Base-by-base conservation (phyloP, 805 yeast genomes). In the Ogataea neopini region DNA sequence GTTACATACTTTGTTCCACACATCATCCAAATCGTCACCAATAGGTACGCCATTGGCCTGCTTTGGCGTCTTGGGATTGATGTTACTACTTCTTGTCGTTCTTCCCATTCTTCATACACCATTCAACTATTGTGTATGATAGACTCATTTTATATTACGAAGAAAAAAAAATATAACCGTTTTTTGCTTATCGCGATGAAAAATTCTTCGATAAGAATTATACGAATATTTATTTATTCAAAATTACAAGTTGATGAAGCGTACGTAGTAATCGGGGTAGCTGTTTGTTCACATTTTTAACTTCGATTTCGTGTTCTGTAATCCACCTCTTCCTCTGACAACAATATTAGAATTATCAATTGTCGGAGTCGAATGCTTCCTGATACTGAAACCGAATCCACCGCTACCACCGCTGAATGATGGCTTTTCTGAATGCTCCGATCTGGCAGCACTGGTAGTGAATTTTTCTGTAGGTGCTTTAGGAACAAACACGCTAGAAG, bases 241-340 rank as follows among this genome's bases (percentile, higher is more conserved):
- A n/a, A n/a, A n/a, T n/a, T n/a, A n/a, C n/a, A n/a, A n/a, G n/a
- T n/a, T n/a, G n/a, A n/a, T n/a, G n/a, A n/a, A n/a, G n/a, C n/a
- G n/a, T n/a, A n/a, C n/a, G n/a, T n/a, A n/a, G n/a, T n/a, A n/a
- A n/a, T n/a, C n/a, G n/a, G n/a, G n/a, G n/a, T n/a, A n/a, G n/a
- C n/a, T n/a, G n/a, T n/a, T n/a, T n/a, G n/a, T n/a, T 43, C 44
- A 57, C 61, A 58, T 57, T 35, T 52, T 57, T 37, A 58, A 40
- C 30, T 52, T 58, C 10, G 56, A 44, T 42, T 50, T 57, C 15
- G 47, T 49, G 38, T 50, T 50, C 44, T 58, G 62, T n/a, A 58
- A 45, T 35, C 62, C 62, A 7, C 62, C 62, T 44, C 62, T 51
- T 30, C 62, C 62, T 29, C 51, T 57, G 10, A 56, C 57, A 2